Base-by-base conservation (phyloP, 306 rosid species). In the Calophaca sinica region DNA sequence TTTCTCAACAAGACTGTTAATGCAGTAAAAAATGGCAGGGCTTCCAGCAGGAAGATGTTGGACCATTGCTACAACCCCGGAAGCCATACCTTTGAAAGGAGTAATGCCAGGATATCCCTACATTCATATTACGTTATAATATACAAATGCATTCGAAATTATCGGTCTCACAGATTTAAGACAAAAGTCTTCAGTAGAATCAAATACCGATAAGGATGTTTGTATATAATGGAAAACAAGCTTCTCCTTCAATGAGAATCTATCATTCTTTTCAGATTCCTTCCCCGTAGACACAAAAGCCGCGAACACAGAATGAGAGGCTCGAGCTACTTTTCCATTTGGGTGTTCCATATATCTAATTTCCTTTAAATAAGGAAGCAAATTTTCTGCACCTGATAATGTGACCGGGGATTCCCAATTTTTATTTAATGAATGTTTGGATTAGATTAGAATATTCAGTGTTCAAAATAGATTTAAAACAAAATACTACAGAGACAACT, bases 71-170 rank as follows among this genome's bases (percentile, higher is more conserved):
- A 86, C 86, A 78, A 94, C 90, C 70, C 97, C 97, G 74, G 97
- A 87, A 87, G 97, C 97, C 90, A 94, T 82, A 62, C 98, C 98
- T 79, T 94, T 96, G 28, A 91, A 91, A 33, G 97, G 98, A 73
- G 98, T 94, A 74, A 85, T 82, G 79, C 82, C 86, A 7, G 98
- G 98, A 83, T 88, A 94, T 68, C 88, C 91, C 98, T 94, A 70
- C 58, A 86, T 61, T 81, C 78, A 82, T 48, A 77, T 77, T 11
- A 70, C 60, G 58, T 4, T 60, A 74, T 48, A 36, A 2, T 36
- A 76, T 68, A 70, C 62, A 45, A 62, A 44, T 14, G 79, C 53
- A 53, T 68, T 45, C 29, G 2, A 50, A 58, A 44, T 48, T 20
- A 20, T 20, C 26, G 26, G 26, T 20, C 26, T 20, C 26, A 20